These are phyloP conservation scores for Trichoderma sp. DNA, from an alignment of 2,329 filamentous ascomycete species.

Conservation along the genomic window DNA sequence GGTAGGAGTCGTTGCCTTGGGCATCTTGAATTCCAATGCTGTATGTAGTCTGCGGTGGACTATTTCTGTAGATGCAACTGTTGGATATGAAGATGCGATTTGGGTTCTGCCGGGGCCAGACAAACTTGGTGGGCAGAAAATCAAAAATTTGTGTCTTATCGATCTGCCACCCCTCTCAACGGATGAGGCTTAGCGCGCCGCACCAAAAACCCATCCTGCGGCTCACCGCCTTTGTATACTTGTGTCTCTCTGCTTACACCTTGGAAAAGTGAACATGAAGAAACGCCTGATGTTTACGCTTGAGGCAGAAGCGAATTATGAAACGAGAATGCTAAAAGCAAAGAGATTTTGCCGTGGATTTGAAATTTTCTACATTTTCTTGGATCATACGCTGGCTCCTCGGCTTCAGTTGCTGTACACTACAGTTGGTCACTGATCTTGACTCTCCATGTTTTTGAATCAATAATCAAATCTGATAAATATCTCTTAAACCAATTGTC, in stretches of 20 bases:
- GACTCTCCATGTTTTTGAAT: background rate
- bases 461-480: background rate
- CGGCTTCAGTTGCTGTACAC: background rate
- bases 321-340: too few species aligned
- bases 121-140: constrained; percentile 33
- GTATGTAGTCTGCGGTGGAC: background rate
- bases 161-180: constrained; percentile 42
- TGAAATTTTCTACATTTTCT: too few species aligned
- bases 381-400: too few species aligned
- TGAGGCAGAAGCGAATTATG: too few species aligned
- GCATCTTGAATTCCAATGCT: constrained; percentile 58
- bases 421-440: background rate
- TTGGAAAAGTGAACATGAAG: background rate
- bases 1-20: constrained; percentile 69
- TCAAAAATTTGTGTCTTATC: constrained; percentile 43
- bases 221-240: constrained; percentile 37
- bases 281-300: background rate
- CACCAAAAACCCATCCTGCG: constrained; percentile 8
- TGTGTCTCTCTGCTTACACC: background rate
- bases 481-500: background rate
- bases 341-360: too few species aligned
- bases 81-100: background rate
- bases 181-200: constrained; percentile 31
- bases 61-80: background rate
- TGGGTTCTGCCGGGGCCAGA: background rate